phyloP scores from a whole-genome alignment of 805 yeast genomes.

The Zygosaccharomyces rouxii region DNA sequence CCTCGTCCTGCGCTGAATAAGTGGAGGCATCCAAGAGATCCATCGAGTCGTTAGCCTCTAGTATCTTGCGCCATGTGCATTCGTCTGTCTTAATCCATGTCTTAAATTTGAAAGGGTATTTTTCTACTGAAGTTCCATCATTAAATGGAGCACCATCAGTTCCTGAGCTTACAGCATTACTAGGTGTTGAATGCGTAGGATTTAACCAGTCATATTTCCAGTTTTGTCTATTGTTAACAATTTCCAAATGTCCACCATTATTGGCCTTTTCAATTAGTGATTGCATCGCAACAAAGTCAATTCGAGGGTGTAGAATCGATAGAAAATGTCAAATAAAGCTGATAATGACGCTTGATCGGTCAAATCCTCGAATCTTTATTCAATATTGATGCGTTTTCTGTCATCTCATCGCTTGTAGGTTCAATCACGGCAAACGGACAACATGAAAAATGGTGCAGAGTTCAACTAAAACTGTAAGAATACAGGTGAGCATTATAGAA shows the following conservation, averaged over 20 bases:
- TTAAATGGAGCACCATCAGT: slow-evolving; percentile 8
- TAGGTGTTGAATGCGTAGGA: slow-evolving; percentile 18
- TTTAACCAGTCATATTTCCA: slow-evolving; percentile 36
- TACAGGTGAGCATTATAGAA: background rate
- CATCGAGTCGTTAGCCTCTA: slow-evolving; percentile 4
- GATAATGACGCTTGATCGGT: background rate
- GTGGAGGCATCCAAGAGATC: slow-evolving; percentile 12
- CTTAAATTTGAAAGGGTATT: slow-evolving; percentile 23
- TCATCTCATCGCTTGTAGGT: background rate
- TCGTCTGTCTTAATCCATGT: slow-evolving; percentile 23
- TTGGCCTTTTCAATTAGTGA: slow-evolving; percentile 28
- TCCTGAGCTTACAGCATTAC: slow-evolving; percentile 7
- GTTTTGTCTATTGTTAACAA: slow-evolving; percentile 17
- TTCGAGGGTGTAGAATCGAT: background rate
- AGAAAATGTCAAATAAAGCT: background rate
- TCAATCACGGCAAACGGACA: slow-evolving; percentile 3
- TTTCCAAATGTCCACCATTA: slow-evolving; percentile 16
- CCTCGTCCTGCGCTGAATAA: slow-evolving; percentile 5
- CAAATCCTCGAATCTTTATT: background rate
- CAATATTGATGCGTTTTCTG: background rate
- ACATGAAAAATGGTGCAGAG: slow-evolving; percentile 1
- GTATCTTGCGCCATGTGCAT: slow-evolving; percentile 7
- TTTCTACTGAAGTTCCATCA: slow-evolving; percentile 14
- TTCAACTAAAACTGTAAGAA: background rate
- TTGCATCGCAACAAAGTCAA: slow-evolving; percentile 8